phyloP scores from a whole-genome alignment of 345 rosid genomes.

The Euphorbia lathyris region DNA sequence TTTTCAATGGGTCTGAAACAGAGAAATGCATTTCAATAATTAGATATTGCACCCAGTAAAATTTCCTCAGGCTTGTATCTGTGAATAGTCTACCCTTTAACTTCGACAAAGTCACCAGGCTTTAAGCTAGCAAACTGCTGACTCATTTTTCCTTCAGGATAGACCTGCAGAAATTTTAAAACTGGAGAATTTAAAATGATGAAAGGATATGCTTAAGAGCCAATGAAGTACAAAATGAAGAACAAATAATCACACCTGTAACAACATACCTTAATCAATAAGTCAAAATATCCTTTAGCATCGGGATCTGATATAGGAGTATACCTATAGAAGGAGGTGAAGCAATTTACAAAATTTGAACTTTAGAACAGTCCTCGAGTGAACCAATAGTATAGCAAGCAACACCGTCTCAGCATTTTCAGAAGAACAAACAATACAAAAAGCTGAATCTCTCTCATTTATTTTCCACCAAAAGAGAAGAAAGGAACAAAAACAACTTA shows the following conservation, averaged over 20 bases:
- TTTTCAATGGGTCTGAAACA: conserved; percentile 85
- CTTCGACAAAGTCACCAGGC: conserved; percentile 86
- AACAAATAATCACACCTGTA: not conserved
- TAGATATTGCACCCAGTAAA: not conserved
- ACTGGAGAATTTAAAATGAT: not conserved
- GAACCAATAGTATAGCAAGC: not conserved
- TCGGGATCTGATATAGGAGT: conserved; percentile 95
- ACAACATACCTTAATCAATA: conserved; percentile 73
- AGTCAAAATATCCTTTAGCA: conserved; percentile 81
- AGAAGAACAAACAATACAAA: not conserved
- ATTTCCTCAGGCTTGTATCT: not conserved
- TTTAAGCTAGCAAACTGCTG: conserved; percentile 93
- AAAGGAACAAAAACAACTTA: not conserved
- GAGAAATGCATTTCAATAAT: conserved; percentile 18
- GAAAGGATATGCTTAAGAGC: conserved; percentile 13
- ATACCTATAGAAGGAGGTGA: conserved; percentile 47
- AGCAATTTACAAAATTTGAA: conserved; percentile 5
- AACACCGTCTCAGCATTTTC: not conserved
- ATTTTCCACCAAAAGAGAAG: not conserved
- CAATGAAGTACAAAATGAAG: not conserved
- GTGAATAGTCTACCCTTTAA: conserved; percentile 66
- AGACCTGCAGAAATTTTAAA: conserved; percentile 50
- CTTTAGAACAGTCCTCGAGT: not conserved
- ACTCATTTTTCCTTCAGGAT: conserved; percentile 98
- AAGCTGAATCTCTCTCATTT: not conserved